phyloP scores from a whole-genome alignment of 1,284 basidiomycete genomes.

The Cerioporus squamosus region DNA sequence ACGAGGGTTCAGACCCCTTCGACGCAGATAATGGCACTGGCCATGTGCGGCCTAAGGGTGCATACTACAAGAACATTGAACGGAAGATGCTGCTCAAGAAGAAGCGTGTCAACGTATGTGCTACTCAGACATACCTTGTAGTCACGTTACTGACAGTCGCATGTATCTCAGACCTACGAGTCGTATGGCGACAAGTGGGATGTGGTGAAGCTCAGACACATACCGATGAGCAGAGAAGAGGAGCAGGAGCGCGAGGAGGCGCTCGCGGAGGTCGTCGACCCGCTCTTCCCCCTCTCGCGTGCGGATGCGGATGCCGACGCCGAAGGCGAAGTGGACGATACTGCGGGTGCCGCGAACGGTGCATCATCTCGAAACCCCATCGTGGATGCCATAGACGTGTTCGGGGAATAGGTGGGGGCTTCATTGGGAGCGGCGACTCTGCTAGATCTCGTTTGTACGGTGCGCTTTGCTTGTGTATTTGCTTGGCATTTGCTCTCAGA shows the following conservation, averaged over 20 bases:
- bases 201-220: constrained; percentile 66
- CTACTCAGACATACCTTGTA: background rate
- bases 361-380: constrained; percentile 12
- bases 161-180: constrained; percentile 50
- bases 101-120: constrained; percentile 75
- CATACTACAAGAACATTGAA: constrained; percentile 87
- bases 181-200: constrained; percentile 81
- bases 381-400: constrained; percentile 29
- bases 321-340: constrained; percentile 45
- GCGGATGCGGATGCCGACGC: constrained; percentile 50
- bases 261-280: constrained; percentile 58
- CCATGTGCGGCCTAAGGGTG: constrained; percentile 49
- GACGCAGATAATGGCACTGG: constrained; percentile 37
- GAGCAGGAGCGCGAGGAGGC: constrained; percentile 55
- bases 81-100: constrained; percentile 87
- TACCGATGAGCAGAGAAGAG: constrained; percentile 55
- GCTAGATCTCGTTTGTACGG: no score
- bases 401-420: constrained; percentile 22
- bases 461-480: no score
- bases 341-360: constrained; percentile 24
- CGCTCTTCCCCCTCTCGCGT: constrained; percentile 46
- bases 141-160: background rate
- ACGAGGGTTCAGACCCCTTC: constrained; percentile 52
- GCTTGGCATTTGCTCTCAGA: no score
- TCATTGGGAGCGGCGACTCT: no score